Evolutionary conservation across 2,329 filamentous ascomycete species (phyloP).

Genomic region (Fusarium austroafricanum): DNA sequence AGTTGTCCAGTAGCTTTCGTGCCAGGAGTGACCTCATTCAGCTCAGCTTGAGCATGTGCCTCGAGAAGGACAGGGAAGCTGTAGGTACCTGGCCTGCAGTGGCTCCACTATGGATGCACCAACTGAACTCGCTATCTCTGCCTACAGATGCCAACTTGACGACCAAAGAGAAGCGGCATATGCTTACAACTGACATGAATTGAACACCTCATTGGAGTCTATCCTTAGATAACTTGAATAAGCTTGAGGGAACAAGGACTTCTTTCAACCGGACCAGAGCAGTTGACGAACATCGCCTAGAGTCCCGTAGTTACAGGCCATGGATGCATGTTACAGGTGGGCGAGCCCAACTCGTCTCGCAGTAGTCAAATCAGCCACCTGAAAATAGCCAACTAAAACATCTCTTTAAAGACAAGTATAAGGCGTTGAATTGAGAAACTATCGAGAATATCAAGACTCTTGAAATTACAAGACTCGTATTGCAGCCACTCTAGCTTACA

Average conservation of each 20-base stretch:
- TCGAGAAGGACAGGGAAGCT: constrained; percentile 5
- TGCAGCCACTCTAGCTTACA: neutral
- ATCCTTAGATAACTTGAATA: too few species aligned
- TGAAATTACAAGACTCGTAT: neutral
- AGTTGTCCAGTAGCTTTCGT: constrained; percentile 3
- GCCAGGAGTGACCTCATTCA: constrained; percentile 30
- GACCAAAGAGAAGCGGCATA: neutral
- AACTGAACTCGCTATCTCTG: neutral
- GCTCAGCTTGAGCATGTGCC: constrained; percentile 22
- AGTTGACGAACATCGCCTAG: neutral
- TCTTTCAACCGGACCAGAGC: neutral
- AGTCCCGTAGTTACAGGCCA: neutral
- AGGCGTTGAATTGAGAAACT: too few species aligned
- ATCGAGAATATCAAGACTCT: neutral
- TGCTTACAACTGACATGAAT: neutral
- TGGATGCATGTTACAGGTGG: neutral
- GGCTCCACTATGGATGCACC: constrained; percentile 6
- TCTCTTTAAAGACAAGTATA: neutral
- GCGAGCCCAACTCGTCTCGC: neutral
- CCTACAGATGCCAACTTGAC: neutral
- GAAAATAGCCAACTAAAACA: neutral
- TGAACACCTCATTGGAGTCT: too few species aligned
- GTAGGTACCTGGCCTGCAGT: neutral
- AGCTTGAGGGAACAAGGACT: too few species aligned
- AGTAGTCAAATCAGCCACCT: neutral